phyloP scores from a whole-genome alignment of 176 grass and related monocot species.

The Olyra latifolia region DNA sequence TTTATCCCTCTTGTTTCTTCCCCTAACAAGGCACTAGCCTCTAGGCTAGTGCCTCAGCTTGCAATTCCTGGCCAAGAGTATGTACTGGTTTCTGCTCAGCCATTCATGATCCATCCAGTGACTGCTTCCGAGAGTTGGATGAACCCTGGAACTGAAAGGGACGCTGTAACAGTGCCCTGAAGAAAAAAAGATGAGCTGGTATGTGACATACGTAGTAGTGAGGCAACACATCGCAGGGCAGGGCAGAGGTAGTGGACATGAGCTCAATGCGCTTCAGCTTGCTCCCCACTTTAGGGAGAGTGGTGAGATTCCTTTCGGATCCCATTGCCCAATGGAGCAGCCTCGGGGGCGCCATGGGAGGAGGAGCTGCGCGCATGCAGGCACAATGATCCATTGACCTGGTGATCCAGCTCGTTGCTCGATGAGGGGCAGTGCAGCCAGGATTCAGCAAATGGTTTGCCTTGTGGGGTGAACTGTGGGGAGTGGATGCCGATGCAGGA shows the following conservation, averaged over 20 bases:
- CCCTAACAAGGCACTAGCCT: background rate
- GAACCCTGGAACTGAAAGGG: conserved; percentile 34
- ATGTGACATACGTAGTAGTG: conserved; percentile 38
- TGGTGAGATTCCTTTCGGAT: conserved; percentile 32
- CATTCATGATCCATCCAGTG: conserved; percentile 38
- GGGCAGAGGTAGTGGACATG: conserved; percentile 36
- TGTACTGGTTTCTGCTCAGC: conserved; percentile 34
- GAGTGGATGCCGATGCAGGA: conserved; percentile 34
- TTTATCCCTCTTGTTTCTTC: background rate
- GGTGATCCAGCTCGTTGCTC: conserved; percentile 23
- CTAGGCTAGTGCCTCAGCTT: conserved; percentile 9
- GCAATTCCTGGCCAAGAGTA: conserved; percentile 36
- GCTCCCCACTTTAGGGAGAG: conserved; percentile 51
- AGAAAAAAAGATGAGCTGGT: conserved; percentile 28
- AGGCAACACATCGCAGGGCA: conserved; percentile 25
- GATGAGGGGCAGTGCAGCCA: background rate
- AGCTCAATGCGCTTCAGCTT: conserved; percentile 47
- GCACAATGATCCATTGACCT: conserved; percentile 24
- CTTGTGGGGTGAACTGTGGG: conserved; percentile 27
- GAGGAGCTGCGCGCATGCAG: background rate
- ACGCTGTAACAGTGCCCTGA: conserved; percentile 35
- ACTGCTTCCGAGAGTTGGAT: conserved; percentile 31
- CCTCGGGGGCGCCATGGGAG: background rate
- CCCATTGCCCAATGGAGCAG: conserved; percentile 19
- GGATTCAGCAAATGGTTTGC: background rate